Conservation (phyloP, 768 basidiomycete species). For the Leucogyrophana mollusca region DNA sequence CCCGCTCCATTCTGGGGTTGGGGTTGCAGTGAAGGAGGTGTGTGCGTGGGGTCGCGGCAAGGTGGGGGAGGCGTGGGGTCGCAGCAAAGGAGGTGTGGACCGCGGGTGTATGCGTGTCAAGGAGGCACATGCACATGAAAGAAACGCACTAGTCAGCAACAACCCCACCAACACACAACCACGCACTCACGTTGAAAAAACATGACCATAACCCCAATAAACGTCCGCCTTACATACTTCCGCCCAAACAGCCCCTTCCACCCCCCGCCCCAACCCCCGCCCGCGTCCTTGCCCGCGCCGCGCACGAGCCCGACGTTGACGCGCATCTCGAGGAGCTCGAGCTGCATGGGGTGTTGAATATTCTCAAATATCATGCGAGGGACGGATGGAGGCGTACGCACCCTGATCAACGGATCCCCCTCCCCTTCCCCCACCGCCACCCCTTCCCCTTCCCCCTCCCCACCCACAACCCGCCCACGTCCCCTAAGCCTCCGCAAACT, state of each 20-base stretch:
- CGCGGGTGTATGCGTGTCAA: neutral
- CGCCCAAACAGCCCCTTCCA: conserved; percentile 59
- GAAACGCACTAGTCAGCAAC: too few species aligned
- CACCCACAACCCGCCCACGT: too few species aligned
- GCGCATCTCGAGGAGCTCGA: conserved; percentile 77
- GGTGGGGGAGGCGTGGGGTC: too few species aligned
- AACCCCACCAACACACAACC: neutral
- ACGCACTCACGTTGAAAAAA: conserved; percentile 72
- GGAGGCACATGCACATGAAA: neutral
- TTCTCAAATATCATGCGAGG: neutral
- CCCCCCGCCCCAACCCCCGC: conserved; percentile 25
- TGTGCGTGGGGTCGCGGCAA: too few species aligned
- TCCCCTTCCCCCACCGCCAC: conserved; percentile 44
- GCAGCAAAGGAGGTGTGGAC: neutral
- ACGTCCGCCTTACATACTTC: conserved; percentile 58
- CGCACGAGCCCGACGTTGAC: conserved; percentile 59
- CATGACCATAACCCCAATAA: conserved; percentile 74
- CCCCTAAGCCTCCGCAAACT: too few species aligned
- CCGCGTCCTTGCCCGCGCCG: conserved; percentile 20
- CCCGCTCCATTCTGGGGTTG: conserved; percentile 72
- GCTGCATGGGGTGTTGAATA: too few species aligned
- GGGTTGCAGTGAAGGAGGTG: neutral
- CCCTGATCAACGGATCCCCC: conserved; percentile 53
- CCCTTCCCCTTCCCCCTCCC: too few species aligned
- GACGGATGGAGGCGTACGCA: conserved; percentile 11